These are phyloP conservation scores for Solanum infundibuliforme DNA, from an alignment of 257 asterid genomes.

Conservation along the genomic window DNA sequence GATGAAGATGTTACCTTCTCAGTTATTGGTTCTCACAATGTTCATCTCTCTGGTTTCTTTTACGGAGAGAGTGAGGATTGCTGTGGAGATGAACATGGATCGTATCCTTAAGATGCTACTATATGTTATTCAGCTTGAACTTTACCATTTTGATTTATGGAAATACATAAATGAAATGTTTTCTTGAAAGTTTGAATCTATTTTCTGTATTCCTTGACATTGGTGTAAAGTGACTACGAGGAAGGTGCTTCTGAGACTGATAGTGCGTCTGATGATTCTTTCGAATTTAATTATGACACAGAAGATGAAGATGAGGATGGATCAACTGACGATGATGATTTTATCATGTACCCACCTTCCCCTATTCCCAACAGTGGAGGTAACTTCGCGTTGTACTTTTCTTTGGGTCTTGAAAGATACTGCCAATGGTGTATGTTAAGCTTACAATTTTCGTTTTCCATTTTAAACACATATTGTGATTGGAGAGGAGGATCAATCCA, in stretches of 20 bases:
- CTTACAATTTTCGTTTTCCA: background rate
- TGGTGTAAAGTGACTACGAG: constrained; percentile 36
- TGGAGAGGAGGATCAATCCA: background rate
- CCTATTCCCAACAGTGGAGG: constrained; percentile 69
- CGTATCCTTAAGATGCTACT: constrained; percentile 48
- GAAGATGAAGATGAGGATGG: constrained; percentile 54
- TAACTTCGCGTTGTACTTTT: constrained; percentile 6
- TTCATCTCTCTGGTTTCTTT: constrained; percentile 92
- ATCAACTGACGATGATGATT: constrained; percentile 33
- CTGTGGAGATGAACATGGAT: constrained; percentile 25
- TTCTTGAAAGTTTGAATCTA: background rate
- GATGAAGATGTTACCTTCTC: constrained; percentile 70
- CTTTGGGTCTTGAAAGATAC: background rate
- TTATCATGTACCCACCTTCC: constrained; percentile 37
- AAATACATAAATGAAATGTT: background rate
- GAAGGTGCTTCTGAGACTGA: constrained; percentile 26
- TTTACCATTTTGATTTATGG: background rate
- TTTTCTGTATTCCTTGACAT: constrained; percentile 34
- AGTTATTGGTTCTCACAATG: constrained; percentile 55
- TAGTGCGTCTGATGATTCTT: constrained; percentile 35
- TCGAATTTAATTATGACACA: constrained; percentile 19
- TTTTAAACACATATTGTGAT: background rate
- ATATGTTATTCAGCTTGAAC: background rate
- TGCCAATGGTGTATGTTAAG: background rate
- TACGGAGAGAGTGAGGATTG: constrained; percentile 36